Conservation (phyloP, 1,139 yeast genomes). For the Taphrina communis region DNA sequence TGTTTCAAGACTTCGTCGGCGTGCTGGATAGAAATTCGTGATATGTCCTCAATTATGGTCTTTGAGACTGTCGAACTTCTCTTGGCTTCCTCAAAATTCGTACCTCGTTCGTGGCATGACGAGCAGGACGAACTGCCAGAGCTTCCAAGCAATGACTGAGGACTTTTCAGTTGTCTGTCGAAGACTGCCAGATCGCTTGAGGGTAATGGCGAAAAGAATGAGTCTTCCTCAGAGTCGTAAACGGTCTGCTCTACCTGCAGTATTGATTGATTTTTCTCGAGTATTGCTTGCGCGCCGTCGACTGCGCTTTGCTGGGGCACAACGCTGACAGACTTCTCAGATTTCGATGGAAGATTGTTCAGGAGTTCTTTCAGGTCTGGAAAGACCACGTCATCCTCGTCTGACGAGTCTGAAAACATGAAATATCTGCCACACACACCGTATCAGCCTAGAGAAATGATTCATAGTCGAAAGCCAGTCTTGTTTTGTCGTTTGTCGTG, state of each 20-base stretch:
- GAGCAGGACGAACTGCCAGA: too few relatives aligned
- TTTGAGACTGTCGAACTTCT: too few relatives aligned
- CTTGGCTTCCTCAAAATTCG: too few relatives aligned
- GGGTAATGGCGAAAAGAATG: neutral
- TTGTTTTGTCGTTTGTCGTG: conserved; percentile 20
- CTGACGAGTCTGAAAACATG: neutral
- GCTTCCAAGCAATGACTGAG: neutral
- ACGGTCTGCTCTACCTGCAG: neutral
- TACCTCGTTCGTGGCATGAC: too few relatives aligned
- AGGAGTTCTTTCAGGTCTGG: conserved; percentile 13
- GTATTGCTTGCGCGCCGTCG: neutral
- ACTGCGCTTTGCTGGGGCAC: too few relatives aligned
- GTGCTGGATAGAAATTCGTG: too few relatives aligned
- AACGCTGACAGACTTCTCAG: neutral
- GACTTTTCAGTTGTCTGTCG: neutral
- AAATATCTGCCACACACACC: too few relatives aligned
- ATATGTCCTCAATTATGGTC: too few relatives aligned
- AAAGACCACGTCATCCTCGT: conserved; percentile 7
- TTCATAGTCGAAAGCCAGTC: neutral
- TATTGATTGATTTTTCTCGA: neutral
- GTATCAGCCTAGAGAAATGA: too few relatives aligned
- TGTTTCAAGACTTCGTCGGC: too few relatives aligned
- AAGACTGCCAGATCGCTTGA: too few relatives aligned
- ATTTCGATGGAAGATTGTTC: neutral
- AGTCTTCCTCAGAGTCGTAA: conserved; percentile 5